Conservation (phyloP, 164 flowering plant genomes). For the Vitis labrusca region DNA sequence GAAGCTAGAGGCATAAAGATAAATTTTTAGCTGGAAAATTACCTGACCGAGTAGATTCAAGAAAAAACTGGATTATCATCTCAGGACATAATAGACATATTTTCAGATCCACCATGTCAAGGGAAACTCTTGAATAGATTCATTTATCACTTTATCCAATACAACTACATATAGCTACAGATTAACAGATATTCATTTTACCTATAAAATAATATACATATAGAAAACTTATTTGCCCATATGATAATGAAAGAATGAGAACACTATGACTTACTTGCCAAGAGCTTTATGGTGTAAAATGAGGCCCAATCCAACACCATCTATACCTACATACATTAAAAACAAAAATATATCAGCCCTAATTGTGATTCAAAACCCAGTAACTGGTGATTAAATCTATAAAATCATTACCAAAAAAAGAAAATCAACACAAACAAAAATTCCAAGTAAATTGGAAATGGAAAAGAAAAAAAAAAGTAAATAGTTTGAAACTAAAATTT, state of each 20-base stretch:
- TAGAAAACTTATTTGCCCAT: background rate
- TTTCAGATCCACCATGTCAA: background rate
- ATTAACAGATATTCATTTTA: no score
- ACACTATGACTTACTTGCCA: slow-evolving; percentile 54
- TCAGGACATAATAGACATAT: background rate
- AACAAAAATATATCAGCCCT: slow-evolving; percentile 2
- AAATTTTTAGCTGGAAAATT: no score
- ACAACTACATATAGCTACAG: background rate
- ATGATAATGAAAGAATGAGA: background rate
- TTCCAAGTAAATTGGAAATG: no score
- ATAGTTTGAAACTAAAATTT: no score
- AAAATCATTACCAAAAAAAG: background rate
- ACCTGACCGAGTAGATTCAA: no score
- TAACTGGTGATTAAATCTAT: background rate
- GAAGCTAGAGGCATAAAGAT: no score
- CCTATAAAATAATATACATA: no score
- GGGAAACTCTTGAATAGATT: background rate
- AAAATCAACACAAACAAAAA: no score
- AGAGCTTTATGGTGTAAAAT: slow-evolving; percentile 74
- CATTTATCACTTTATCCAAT: no score
- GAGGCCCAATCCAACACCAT: slow-evolving; percentile 79
- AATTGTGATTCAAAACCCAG: background rate
- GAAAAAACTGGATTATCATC: background rate
- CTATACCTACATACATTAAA: slow-evolving; percentile 52
- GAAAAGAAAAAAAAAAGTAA: no score